phyloP scores from a whole-genome alignment of 2,329 filamentous ascomycete genomes.

The Blastomyces silverae region DNA sequence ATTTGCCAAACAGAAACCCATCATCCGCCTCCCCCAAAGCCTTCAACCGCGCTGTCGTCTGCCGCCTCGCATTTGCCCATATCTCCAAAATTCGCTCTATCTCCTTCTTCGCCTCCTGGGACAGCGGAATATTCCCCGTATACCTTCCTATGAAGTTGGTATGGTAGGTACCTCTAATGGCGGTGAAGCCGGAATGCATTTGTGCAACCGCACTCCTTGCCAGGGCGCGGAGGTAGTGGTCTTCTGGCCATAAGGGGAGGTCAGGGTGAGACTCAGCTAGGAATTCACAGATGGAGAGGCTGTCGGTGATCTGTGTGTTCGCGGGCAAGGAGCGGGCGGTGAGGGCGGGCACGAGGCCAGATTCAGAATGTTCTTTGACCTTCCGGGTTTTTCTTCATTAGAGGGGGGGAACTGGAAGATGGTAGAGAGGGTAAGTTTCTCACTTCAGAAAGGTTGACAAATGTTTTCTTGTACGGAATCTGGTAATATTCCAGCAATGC shows the following conservation, averaged over 20 bases:
- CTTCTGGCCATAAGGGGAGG: conserved; percentile 29
- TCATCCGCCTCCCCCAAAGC: conserved; percentile 26
- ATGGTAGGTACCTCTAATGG: conserved; percentile 24
- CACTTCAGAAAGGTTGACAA: conserved; percentile 28
- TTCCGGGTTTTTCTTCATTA: conserved; percentile 19
- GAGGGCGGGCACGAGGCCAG: conserved; percentile 30
- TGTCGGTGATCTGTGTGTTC: conserved; percentile 26
- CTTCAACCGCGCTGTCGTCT: conserved; percentile 24
- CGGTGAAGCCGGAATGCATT: conserved; percentile 33
- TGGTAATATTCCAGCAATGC: conserved; percentile 33
- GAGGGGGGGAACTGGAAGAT: neutral
- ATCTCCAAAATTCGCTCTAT: conserved; percentile 26
- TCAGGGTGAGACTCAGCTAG: conserved; percentile 31
- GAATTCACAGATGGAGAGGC: conserved; percentile 32
- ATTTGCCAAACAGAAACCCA: conserved; percentile 34
- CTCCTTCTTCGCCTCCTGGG: conserved; percentile 26
- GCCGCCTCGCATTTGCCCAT: conserved; percentile 27
- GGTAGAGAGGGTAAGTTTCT: neutral
- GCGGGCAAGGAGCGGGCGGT: conserved; percentile 24
- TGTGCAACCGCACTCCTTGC: conserved; percentile 31
- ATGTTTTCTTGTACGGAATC: conserved; percentile 27
- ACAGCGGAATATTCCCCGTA: conserved; percentile 29
- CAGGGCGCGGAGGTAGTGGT: conserved; percentile 30
- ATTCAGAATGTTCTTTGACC: conserved; percentile 26
- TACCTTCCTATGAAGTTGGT: conserved; percentile 32